Base-by-base conservation (phyloP, 768 basidiomycete species). In the Candolleomyces efflorescens region DNA sequence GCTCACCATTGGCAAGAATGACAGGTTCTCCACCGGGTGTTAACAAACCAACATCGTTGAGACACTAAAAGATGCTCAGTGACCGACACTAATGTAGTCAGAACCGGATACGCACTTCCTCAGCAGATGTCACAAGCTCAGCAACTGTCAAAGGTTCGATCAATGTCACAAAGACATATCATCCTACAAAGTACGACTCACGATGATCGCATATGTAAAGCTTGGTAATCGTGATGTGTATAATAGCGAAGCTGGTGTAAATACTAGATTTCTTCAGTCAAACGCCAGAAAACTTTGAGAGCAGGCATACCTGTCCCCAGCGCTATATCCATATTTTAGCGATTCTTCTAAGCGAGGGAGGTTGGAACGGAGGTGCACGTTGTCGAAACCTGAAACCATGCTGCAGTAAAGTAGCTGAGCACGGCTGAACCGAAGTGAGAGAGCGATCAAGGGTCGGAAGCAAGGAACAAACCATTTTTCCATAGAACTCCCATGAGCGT, bases 311-410 rank as follows among this genome's bases (percentile, higher is more conserved):
- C 84, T 77, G 64, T 90, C 86, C 13, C 86, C 86, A 9, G 86
- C 82, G 60, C 83, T 84, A 49, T 82, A 78, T 3, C 85, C 86
- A 61, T 82, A 83, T 64, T 85, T 83, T 26, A 85, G 70, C 9
- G 86, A 85, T 64, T 84, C 78, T 64, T 86, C 83, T 49, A 87
- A 69, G 11, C 82, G 78, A 12, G 79, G 75, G 13, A 87, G 67
- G 64, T 84, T 86, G n/a, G 78, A 74, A 17, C 86, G 81, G 20
- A 87, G 75, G 63, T 89, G 86, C 0, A 81, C 75, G 56, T 80
- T 85, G 64, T 87, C 85, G 63, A 83, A 90, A 0, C 84, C 84
- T 3, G 87, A 83, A 5, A 85, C 84, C 76, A 87, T 77, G 3
- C 80, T 75, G 60, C 78, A 80, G 64, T 79, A 87, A 48, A 87